Base-by-base conservation (phyloP, 73 alveolate genomes). In the Uronychia setigera region DNA sequence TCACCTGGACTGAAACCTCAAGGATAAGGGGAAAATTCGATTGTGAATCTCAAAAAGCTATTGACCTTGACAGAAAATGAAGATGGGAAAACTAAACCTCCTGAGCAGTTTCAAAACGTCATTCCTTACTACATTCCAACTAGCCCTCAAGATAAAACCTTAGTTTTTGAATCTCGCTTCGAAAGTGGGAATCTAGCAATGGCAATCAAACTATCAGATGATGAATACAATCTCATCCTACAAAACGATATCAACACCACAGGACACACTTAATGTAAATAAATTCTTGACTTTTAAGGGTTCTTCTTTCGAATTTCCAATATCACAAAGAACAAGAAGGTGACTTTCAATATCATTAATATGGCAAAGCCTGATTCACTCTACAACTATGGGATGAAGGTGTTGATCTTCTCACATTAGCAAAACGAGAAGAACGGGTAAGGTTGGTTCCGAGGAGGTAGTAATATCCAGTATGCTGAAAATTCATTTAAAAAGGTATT, bases 291-390 rank as follows among this genome's bases (percentile, higher is more conserved):
- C 30, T 1, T 5, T n/a, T 19, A 30, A 78, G 84, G 98, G 98
- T 94, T 86, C 87, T 95, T 89, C 81, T 95, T 88, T 74, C 35
- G 90, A 57, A 87, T 81, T 0, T 1, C 78, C 32, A 87, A 87
- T 59, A 82, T 86, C 1, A 27, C 25, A 31, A 57, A 76, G 59
- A 88, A 87, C 75, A 35, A 80, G 85, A 95, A 81, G 46, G 96
- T 95, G 11, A 92, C 97, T 74, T 97, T 98, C 93, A 98, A 98
- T 91, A 98, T 98, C 75, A 88, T 98, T 75, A 98, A 98, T 93
- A 96, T 97, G 98, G 88, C 97, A 85, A 98, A 98, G 84, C 99
- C 99, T 29, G 98, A 93, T 74, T 96, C 99, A 46, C 94, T 98
- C 26, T 98, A 92, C 87, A 95, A 93, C 85, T 92, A 94, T 60